Conservation (phyloP, 116 monocot genomes). For the Cymodocea nodosa region DNA sequence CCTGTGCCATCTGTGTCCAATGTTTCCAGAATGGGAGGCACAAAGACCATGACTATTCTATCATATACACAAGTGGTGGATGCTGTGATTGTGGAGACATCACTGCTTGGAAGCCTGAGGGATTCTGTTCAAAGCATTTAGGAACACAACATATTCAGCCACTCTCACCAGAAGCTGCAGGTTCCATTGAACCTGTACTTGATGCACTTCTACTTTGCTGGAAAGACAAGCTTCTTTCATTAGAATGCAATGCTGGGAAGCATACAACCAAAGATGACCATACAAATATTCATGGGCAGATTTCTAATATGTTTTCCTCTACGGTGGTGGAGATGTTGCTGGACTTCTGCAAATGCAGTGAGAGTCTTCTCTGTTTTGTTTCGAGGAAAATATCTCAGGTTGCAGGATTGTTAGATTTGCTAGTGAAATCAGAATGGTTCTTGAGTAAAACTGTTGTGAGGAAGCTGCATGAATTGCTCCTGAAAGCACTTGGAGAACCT, state of each 20-base stretch:
- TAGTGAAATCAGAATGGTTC: slow-evolving; percentile 50
- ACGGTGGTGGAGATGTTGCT: slow-evolving; percentile 55
- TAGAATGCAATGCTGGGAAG: not conserved
- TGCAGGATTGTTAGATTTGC: slow-evolving; percentile 35
- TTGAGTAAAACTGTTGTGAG: slow-evolving; percentile 43
- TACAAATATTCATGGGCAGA: slow-evolving; percentile 3
- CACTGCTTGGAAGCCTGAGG: slow-evolving; percentile 97
- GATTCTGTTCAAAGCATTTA: slow-evolving; percentile 90
- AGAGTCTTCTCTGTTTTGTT: slow-evolving; percentile 62
- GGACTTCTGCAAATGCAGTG: slow-evolving; percentile 59
- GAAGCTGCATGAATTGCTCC: slow-evolving; percentile 62
- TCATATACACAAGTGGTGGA: slow-evolving; percentile 84
- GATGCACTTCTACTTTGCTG: slow-evolving; percentile 60
- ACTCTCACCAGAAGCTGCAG: slow-evolving; percentile 37
- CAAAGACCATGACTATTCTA: slow-evolving; percentile 87
- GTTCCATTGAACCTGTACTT: slow-evolving; percentile 59
- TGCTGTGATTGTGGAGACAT: slow-evolving; percentile 98
- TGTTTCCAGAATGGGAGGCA: slow-evolving; percentile 92
- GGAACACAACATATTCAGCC: slow-evolving; percentile 59
- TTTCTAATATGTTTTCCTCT: slow-evolving; percentile 40
- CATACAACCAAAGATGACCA: slow-evolving; percentile 8
- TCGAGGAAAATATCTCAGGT: slow-evolving; percentile 31
- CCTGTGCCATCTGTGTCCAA: slow-evolving; percentile 93
- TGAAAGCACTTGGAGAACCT: slow-evolving; percentile 79
- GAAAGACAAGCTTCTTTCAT: slow-evolving; percentile 37